Evolutionary conservation across 2,329 filamentous ascomycete species (phyloP).

Genomic region (Lanzia echinophila): DNA sequence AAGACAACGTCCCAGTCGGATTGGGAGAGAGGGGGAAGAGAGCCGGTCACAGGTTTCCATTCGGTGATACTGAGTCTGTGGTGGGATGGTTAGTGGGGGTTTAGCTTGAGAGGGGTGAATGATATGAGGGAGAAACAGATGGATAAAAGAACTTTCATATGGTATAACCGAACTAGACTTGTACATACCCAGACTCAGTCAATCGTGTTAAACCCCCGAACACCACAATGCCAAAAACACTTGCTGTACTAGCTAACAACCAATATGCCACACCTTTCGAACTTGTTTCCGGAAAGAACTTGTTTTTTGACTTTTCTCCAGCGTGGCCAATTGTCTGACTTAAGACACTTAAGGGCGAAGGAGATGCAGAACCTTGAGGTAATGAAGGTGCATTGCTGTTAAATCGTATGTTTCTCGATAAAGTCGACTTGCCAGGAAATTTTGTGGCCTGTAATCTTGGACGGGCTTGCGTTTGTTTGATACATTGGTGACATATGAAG

Average conservation of each 20-base stretch:
- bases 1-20: conserved; percentile 92
- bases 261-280: conserved; percentile 81
- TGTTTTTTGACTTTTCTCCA: conserved; percentile 1
- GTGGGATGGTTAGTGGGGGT: neutral
- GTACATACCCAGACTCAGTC: conserved; percentile 81
- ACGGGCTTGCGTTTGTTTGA: conserved; percentile 14
- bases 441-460: conserved; percentile 6
- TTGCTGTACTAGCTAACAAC: conserved; percentile 83
- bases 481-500: conserved; percentile 29
- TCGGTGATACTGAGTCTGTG: conserved; percentile 92
- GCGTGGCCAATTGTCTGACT: conserved; percentile 19
- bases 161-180: conserved; percentile 13
- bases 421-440: conserved; percentile 18
- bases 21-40: conserved; percentile 70
- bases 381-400: conserved; percentile 22
- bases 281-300: conserved; percentile 45
- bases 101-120: neutral
- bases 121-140: neutral
- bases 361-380: neutral
- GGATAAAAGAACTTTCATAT: neutral
- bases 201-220: conserved; percentile 89
- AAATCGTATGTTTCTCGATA: conserved; percentile 24
- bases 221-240: conserved; percentile 94
- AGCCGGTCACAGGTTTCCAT: conserved; percentile 95
- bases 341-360: conserved; percentile 21